These are phyloP conservation scores for Cutaneotrichosporon daszewskae DNA, from an alignment of 1,284 basidiomycete species.

Conservation along the genomic window DNA sequence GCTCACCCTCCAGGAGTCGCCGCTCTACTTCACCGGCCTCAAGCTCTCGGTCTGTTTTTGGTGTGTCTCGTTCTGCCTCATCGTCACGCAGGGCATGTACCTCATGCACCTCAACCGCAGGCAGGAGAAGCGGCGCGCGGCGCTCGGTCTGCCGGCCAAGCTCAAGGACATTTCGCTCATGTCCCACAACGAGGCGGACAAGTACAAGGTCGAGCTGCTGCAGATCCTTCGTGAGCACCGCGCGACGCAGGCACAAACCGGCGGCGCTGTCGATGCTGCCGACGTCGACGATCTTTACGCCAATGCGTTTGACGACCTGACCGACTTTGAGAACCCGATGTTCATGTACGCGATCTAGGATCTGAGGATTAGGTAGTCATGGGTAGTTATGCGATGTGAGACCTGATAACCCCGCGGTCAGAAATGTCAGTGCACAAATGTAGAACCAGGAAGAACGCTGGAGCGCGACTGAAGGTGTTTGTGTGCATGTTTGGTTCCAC, in stretches of 20 bases:
- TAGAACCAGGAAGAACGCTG: too few relatives aligned
- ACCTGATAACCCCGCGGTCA: too few relatives aligned
- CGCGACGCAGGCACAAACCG: too few relatives aligned
- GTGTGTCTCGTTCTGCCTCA: slow-evolving; percentile 26
- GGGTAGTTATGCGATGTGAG: too few relatives aligned
- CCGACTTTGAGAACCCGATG: slow-evolving; percentile 9
- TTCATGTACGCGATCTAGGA: slow-evolving; percentile 11
- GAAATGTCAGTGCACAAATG: too few relatives aligned
- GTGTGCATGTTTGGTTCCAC: too few relatives aligned
- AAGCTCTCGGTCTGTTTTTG: slow-evolving; percentile 35
- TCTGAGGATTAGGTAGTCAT: too few relatives aligned
- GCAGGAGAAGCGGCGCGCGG: slow-evolving; percentile 31
- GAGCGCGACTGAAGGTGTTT: too few relatives aligned
- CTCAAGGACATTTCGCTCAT: slow-evolving; percentile 40
- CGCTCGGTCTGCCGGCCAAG: slow-evolving; percentile 33
- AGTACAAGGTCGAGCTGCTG: slow-evolving; percentile 23
- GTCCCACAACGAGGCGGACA: slow-evolving; percentile 23
- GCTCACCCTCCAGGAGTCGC: too few relatives aligned
- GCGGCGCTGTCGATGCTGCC: too few relatives aligned
- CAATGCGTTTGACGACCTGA: slow-evolving; percentile 17
- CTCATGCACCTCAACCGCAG: slow-evolving; percentile 31
- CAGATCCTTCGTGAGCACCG: slow-evolving; percentile 11
- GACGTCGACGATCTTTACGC: slow-evolving; percentile 17
- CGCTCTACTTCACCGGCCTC: slow-evolving; percentile 34
- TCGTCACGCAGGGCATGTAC: slow-evolving; percentile 34